Base-by-base conservation (phyloP, 352 stramenopile genomes). In the Pythium chondricola region DNA sequence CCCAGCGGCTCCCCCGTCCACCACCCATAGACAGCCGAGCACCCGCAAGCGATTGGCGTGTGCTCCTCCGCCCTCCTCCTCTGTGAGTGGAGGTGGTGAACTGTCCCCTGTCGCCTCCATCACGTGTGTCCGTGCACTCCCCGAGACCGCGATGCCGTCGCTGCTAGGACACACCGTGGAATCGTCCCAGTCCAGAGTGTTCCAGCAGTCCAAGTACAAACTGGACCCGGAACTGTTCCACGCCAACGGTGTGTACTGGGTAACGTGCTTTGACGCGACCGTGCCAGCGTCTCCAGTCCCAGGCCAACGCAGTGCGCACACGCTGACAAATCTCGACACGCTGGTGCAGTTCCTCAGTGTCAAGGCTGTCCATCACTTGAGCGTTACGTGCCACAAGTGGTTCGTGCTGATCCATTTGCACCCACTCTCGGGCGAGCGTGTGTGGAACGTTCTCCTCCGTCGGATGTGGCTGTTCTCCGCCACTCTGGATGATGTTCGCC, bases 391-490 rank as follows among this genome's bases (percentile, higher is more conserved):
- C 9, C 62, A 48, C 17, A 56, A 60, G 29, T 86, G 74, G 72
- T 75, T 63, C 29, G 65, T 66, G 24, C 45, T 79, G 3, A 58
- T 86, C n/a, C 67, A 71, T 14, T 37, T 61, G 1, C 78, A 69
- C 9, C 16, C 59, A 10, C 43, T 62, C 11, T 62, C 47, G 0
- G 36, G 52, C 5, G 74, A 86, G 21, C 61, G 61, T 10, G 47
- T 81, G 4, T 86, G 72, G 74, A 63, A 63, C 1, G 48, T 69
- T 18, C 65, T 84, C 20, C 47, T 84, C 5, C 46, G 73, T 3
- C 67, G 68, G 3, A 65, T 59, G 11, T 86, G 72, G 71, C 57
- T 63, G 20, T 44, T 58, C 7, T 61, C 36, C 6, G 57, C 67
- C 13, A 51, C 63, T 4, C 37, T 8, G 4, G 69, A 80, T 26